Evolutionary conservation across 768 basidiomycete genomes (phyloP).

Genomic region (Pulveroboletus ravenelii): DNA sequence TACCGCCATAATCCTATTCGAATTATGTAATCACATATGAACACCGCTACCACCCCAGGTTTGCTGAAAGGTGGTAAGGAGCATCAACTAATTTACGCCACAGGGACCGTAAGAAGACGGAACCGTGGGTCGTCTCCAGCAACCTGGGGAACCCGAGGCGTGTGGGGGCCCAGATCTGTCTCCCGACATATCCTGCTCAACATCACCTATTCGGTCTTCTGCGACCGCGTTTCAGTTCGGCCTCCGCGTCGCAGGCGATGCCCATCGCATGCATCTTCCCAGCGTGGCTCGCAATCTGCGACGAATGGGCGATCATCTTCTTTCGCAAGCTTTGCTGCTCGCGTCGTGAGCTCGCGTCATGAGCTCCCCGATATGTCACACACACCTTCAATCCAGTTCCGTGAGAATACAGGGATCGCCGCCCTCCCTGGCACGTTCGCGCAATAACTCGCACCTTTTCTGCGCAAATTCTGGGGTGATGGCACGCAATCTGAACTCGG

Average conservation of each 20-base stretch:
- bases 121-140: slow-evolving; percentile 2
- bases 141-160: background rate
- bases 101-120: slow-evolving; percentile 9
- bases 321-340: too few relatives aligned
- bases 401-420: background rate
- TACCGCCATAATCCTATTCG: background rate
- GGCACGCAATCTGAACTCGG: background rate
- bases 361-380: background rate
- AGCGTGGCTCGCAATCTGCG: too few relatives aligned
- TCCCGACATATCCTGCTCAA: too few relatives aligned
- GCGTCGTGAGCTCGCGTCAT: background rate
- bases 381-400: background rate
- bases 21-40: slow-evolving; percentile 16
- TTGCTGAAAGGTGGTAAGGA: too few relatives aligned
- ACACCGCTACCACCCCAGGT: too few relatives aligned
- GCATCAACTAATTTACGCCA: background rate
- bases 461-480: background rate
- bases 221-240: too few relatives aligned
- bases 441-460: background rate
- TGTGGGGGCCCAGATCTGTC: background rate
- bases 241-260: too few relatives aligned
- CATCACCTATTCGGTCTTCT: too few relatives aligned
- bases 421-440: background rate
- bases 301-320: too few relatives aligned
- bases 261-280: too few relatives aligned